Conservation (phyloP, 306 rosid species). For the Quercus mongolica region DNA sequence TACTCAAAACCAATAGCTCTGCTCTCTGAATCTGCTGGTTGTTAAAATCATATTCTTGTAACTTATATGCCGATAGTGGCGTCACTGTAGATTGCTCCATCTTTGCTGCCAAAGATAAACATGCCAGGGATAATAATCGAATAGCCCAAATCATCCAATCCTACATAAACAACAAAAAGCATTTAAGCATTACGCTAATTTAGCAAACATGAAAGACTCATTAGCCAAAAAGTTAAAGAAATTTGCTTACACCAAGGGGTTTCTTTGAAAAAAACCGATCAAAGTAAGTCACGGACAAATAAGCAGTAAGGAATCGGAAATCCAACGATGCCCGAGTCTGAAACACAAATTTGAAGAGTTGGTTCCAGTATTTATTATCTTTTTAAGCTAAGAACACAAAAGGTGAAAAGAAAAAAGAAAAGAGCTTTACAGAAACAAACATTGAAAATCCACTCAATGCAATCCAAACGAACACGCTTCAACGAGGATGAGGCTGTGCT, state of each 20-base stretch:
- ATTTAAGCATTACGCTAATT: background rate
- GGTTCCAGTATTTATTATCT: background rate
- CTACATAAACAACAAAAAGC: slow-evolving; percentile 31
- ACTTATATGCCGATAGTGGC: slow-evolving; percentile 45
- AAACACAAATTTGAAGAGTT: slow-evolving; percentile 17
- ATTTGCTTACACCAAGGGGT: slow-evolving; percentile 57
- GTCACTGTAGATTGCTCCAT: slow-evolving; percentile 79
- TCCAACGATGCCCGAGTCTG: slow-evolving; percentile 66
- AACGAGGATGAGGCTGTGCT: slow-evolving; percentile 29
- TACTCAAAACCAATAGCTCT: slow-evolving; percentile 64
- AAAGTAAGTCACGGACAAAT: slow-evolving; percentile 64
- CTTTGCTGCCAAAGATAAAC: slow-evolving; percentile 85
- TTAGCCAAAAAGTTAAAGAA: slow-evolving; percentile 1
- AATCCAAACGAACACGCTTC: slow-evolving; percentile 51
- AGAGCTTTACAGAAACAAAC: slow-evolving; percentile 40
- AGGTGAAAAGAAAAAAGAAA: background rate
- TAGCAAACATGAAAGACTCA: slow-evolving; percentile 1
- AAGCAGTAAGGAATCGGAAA: slow-evolving; percentile 67
- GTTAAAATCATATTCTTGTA: slow-evolving; percentile 52
- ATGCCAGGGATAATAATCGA: slow-evolving; percentile 63
- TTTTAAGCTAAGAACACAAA: background rate
- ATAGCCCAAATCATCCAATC: slow-evolving; percentile 74
- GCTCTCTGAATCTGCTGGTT: slow-evolving; percentile 52
- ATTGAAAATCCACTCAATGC: slow-evolving; percentile 81
- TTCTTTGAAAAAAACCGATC: slow-evolving; percentile 75